Evolutionary conservation across 495 filamentous ascomycete genomes (phyloP), one percentile per base, ranked within the genome.

Genomic region (Penicillium waksmanii): DNA sequence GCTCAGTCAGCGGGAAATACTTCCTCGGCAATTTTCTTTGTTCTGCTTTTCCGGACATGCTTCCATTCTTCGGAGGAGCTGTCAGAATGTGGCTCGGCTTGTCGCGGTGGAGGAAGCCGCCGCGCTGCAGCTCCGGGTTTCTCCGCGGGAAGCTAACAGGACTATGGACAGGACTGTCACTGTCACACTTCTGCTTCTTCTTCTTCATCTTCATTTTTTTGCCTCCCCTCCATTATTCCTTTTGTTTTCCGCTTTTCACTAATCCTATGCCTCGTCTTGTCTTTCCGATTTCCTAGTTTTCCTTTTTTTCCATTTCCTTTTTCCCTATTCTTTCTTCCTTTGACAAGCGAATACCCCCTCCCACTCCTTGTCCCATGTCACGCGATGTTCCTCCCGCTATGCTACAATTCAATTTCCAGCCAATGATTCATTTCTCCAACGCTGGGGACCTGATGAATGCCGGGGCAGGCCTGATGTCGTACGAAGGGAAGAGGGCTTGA

Each of bases 291-390:
- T 18, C 18, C 9, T 46, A 17, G 15, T 13, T 47, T 56, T 9
- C 48, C 6, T 3, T 48, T 31, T 50, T 12, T 53, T 15, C 44
- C n/a, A n/a, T n/a, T 33, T 21, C 52, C 48, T 50, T 13, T 27
- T 33, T 27, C 38, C 9, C 25, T 46, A 19, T 11, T 51, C 40
- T 36, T 12, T 51, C 18, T 51, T 23, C n/a, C 46, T 58, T 55
- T 35, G 64, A 60, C 64, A 67, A 59, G 64, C 66, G 56, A 67
- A 69, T 69, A 66, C 66, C 66, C 36, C 15, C 11, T 31, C 36
- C 66, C 53, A 40, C 53, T 56, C 55, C 58, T 58, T 65, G 62
- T 65, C 54, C 33, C 17, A 19, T 35, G 12, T 46, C n/a, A 35
- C 19, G 21, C n/a, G 17, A 44, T 19, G 42, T 9, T 18, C 6